A percentile compares a stretch with the other conserved stretches of the same genome.
phyloP scores from a whole-genome alignment of 768 basidiomycete genomes.

The Mycena capillaripes region DNA sequence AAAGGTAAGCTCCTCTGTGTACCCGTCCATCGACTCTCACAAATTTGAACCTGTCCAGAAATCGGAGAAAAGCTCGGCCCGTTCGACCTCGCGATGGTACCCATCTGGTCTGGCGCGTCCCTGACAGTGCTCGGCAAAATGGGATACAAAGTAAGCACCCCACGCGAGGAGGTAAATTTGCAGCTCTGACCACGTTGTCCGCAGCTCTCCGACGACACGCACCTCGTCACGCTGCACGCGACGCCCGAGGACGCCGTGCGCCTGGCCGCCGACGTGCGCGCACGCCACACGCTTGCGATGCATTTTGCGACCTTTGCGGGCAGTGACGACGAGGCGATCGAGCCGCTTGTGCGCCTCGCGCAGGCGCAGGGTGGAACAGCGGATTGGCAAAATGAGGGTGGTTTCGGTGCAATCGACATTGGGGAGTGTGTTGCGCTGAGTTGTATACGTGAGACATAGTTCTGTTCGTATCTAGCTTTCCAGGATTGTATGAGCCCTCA shows the following conservation, averaged over 20 bases:
- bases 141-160: conserved; percentile 51
- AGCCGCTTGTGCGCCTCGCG: conserved; percentile 51
- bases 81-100: conserved; percentile 57
- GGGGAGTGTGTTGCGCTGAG: conserved; percentile 39
- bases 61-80: conserved; percentile 56
- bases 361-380: conserved; percentile 38
- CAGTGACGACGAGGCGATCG: conserved; percentile 54
- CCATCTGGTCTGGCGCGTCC: conserved; percentile 60
- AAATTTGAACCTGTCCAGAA: conserved; percentile 40
- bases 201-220: conserved; percentile 45
- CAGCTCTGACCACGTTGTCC: neutral
- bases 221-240: conserved; percentile 54
- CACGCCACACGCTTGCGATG: conserved; percentile 54
- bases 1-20: conserved; percentile 39
- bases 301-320: conserved; percentile 63
- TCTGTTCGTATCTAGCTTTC: neutral
- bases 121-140: conserved; percentile 53
- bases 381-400: conserved; percentile 48
- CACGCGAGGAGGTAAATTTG: neutral
- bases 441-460: neutral
- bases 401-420: conserved; percentile 52
- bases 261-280: conserved; percentile 53
- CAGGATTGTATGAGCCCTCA: neutral
- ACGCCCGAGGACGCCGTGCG: conserved; percentile 56
- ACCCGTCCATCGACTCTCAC: too few species aligned